Conservation (phyloP, 129 eudicot genomes). For the Pseudognaphalium luteoalbum region DNA sequence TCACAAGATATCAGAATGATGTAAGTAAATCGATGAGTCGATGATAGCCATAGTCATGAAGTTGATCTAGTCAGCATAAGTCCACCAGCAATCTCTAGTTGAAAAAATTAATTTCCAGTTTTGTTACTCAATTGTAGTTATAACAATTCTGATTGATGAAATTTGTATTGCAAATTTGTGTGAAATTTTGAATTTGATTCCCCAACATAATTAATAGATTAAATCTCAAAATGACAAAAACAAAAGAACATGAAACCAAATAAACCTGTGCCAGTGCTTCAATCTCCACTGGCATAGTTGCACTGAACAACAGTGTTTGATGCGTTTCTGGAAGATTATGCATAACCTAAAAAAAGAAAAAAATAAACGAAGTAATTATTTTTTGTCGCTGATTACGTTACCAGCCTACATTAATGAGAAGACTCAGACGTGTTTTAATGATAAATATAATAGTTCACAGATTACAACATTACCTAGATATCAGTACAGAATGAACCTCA, state of each 20-base stretch:
- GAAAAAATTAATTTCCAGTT: constrained; percentile 3
- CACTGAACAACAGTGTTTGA: constrained; percentile 80
- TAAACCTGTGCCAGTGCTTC: constrained; percentile 83
- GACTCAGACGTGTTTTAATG: background rate
- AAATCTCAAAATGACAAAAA: background rate
- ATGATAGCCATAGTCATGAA: constrained; percentile 3
- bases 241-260: constrained; percentile 10
- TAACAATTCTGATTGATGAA: background rate
- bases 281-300: constrained; percentile 92
- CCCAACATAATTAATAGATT: background rate
- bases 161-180: constrained; percentile 5
- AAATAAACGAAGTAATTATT: background rate
- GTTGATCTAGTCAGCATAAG: constrained; percentile 10
- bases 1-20: background rate
- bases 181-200: background rate
- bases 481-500: background rate
- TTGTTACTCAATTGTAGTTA: constrained; percentile 1
- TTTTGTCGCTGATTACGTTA: constrained; percentile 7
- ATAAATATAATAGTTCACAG: constrained; percentile 1
- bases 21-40: constrained; percentile 4
- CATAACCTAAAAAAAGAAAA: constrained; percentile 57
- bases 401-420: background rate
- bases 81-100: background rate
- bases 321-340: constrained; percentile 73
- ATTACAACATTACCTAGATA: constrained; percentile 9